Base-by-base conservation (phyloP, 495 filamentous ascomycete species). In the Neurospora sp. region DNA sequence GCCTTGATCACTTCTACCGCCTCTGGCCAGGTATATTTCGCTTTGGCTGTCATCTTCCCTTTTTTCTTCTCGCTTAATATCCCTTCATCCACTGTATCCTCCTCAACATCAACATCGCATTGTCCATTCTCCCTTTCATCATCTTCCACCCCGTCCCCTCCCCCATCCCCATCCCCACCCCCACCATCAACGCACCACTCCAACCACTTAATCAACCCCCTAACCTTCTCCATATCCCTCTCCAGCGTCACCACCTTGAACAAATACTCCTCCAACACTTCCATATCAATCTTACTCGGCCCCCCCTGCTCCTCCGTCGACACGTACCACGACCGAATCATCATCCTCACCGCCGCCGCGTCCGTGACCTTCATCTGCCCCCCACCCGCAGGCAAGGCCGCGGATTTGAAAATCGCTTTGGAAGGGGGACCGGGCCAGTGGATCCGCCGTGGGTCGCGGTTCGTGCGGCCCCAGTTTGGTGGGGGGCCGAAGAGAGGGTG, bases 261-360 rank as follows among this genome's bases (percentile, higher is more conserved):
- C 39, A 97, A 76, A 81, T 96, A 97, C 73, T 78, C 83, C 53
- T 82, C 87, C 46, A 97, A 81, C 10, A 91, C 88, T 18, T 85
- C 85, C n/a, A 93, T 91, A 80, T 98, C 94, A 71, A 91, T 90
- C 0, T 74, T 77, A 77, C 94, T 93, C 59, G 94, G 94, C 2
- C 53, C 53, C 0, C 91, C 92, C 9, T 92, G 90, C 11, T 84
- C 83, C 5, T 74, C 76, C 75, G 94, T 93, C 40, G 89, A 88
- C 4, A 82, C 76, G 72, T 89, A 82, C 94, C 94, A 97, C 27
- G 86, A 85, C 46, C 75, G 82, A 3, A 97, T 65, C 82, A 82
- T 84, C 4, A 77, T 77, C 68, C 81, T 80, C 73, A 22, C 65
- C 70, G n/a, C 68, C 9, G n/a, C 69, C 7, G 61, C 76, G 12